Percentiles rank a stretch among this genome's conserved stretches.
Conservation (phyloP, 1,284 basidiomycete species). For the Schizophyllum commune region DNA sequence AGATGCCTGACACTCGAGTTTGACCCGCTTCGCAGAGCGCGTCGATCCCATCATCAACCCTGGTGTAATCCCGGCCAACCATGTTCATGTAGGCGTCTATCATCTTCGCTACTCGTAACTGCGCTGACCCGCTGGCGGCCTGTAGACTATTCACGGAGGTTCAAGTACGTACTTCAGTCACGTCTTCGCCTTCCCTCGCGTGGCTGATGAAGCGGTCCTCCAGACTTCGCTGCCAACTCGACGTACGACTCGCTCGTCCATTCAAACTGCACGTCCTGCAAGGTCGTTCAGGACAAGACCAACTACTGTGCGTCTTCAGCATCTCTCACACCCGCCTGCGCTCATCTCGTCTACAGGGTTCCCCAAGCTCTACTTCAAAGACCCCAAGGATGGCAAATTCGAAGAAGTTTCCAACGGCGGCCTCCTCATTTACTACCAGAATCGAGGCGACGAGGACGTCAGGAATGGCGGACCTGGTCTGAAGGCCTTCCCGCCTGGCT, state of each 20-base stretch:
- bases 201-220: not conserved
- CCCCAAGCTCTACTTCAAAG: slow-evolving; percentile 33
- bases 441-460: slow-evolving; percentile 28
- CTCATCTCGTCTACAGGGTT: slow-evolving; percentile 23
- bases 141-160: slow-evolving; percentile 27
- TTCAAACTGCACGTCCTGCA: slow-evolving; percentile 31
- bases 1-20: not conserved
- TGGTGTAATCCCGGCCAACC: slow-evolving; percentile 27
- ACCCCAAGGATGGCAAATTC: slow-evolving; percentile 26
- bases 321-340: not conserved
- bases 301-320: slow-evolving; percentile 19
- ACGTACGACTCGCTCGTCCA: slow-evolving; percentile 27
- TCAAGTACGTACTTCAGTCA: slow-evolving; percentile 19
- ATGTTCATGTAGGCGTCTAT: slow-evolving; percentile 30
- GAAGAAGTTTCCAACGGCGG: slow-evolving; percentile 30
- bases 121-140: not conserved
- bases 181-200: not conserved
- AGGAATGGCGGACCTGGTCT: slow-evolving; percentile 30
- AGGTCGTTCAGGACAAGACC: slow-evolving; percentile 27
- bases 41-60: slow-evolving; percentile 31
- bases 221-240: slow-evolving; percentile 27
- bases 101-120: not conserved
- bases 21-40: slow-evolving; percentile 24
- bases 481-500: slow-evolving; percentile 36
- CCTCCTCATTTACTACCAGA: slow-evolving; percentile 35